These are phyloP conservation scores for Chlorella ohadii DNA, from an alignment of 139 green algal species.

Conservation along the genomic window DNA sequence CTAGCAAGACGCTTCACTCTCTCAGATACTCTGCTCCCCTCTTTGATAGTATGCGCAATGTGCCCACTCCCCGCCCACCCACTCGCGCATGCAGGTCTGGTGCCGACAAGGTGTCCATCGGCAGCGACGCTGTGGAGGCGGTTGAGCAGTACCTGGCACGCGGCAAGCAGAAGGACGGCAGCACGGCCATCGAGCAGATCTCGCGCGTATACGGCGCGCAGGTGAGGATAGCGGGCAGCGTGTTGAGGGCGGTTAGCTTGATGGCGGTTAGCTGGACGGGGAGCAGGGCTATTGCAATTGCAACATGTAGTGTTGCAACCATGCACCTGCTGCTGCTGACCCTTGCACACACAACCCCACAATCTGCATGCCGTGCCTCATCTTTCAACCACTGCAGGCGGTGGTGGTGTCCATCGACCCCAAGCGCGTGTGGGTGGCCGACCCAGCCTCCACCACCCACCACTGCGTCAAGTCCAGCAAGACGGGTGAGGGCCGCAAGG, in stretches of 20 bases:
- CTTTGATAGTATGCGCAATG: too few species aligned
- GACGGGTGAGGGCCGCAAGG: conserved; percentile 9
- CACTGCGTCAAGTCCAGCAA: conserved; percentile 64
- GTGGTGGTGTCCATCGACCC: conserved; percentile 96
- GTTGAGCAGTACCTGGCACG: conserved; percentile 68
- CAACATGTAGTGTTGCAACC: too few species aligned
- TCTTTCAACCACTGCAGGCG: conserved; percentile 80
- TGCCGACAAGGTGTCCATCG: conserved; percentile 98
- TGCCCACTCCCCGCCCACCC: neutral
- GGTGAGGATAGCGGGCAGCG: conserved; percentile 48
- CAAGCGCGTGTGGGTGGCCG: conserved; percentile 84
- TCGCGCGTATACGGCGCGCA: conserved; percentile 92
- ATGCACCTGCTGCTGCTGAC: too few species aligned
- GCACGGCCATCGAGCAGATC: conserved; percentile 96
- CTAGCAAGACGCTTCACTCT: too few species aligned
- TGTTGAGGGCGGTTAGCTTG: too few species aligned
- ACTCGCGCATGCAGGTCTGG: conserved; percentile 65
- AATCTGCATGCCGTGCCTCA: neutral
- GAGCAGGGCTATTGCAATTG: too few species aligned
- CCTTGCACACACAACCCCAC: too few species aligned
- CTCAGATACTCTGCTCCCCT: too few species aligned
- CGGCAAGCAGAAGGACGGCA: conserved; percentile 61
- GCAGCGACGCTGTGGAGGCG: conserved; percentile 88
- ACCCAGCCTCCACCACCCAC: conserved; percentile 67
- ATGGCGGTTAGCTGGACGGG: too few species aligned